A percentile compares a stretch with the other conserved stretches of the same genome.
These are phyloP conservation scores for Termitomyces sp. DNA, from an alignment of 768 basidiomycete genomes.

Conservation along the genomic window DNA sequence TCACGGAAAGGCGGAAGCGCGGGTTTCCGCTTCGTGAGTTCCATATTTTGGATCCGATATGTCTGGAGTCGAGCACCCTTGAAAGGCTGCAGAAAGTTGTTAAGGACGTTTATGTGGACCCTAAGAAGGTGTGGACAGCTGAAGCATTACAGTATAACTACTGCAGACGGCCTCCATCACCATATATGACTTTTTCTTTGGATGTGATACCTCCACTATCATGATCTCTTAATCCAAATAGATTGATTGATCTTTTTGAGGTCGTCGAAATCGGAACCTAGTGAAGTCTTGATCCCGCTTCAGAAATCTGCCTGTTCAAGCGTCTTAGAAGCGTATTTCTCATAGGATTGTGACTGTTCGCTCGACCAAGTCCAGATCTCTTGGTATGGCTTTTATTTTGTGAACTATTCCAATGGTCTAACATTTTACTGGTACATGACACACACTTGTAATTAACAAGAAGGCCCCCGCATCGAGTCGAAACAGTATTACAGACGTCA, in stretches of 20 bases:
- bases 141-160: neutral
- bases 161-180: neutral
- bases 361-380: neutral
- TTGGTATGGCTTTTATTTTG: neutral
- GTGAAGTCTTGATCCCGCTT: neutral
- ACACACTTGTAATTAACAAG: neutral
- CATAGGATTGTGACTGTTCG: neutral
- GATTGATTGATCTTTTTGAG: neutral
- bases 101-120: neutral
- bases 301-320: neutral
- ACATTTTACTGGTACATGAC: neutral
- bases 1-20: neutral
- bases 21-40: neutral
- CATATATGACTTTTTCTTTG: neutral
- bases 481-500: slow-evolving; percentile 14
- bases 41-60: neutral
- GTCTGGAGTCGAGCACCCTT: neutral
- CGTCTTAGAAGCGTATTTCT: neutral
- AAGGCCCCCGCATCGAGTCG: slow-evolving; percentile 8
- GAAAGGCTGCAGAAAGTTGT: neutral
- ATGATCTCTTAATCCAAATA: neutral
- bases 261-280: neutral
- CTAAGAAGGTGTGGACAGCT: neutral
- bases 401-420: neutral
- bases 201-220: neutral